Evolutionary conservation across 2,329 filamentous ascomycete genomes (phyloP).

Genomic region (Phyllosticta citribraziliensis): DNA sequence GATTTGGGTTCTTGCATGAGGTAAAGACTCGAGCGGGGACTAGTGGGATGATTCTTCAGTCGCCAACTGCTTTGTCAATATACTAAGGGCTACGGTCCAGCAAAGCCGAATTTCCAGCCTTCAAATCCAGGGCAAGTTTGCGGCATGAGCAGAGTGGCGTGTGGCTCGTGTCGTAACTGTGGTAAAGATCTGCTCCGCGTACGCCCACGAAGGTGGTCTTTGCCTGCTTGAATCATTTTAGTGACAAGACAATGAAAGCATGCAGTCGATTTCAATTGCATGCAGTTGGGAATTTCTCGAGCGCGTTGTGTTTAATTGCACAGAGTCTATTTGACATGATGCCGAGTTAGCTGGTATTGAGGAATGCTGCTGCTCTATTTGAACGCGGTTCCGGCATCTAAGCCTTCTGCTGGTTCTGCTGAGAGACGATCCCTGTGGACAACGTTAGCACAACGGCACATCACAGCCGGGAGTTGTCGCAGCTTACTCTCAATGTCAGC

Average conservation of each 20-base stretch:
- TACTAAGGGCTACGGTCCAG: too few species aligned
- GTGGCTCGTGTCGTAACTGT: too few species aligned
- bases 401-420: slow-evolving; percentile 27
- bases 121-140: too few species aligned
- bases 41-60: too few species aligned
- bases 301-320: slow-evolving; percentile 22
- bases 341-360: slow-evolving; percentile 15
- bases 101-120: too few species aligned
- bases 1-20: too few species aligned
- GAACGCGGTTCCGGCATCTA: slow-evolving; percentile 10
- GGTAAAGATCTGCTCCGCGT: too few species aligned
- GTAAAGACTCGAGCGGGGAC: too few species aligned
- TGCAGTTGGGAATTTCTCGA: slow-evolving; percentile 3
- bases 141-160: too few species aligned
- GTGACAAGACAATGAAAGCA: neutral
- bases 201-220: neutral
- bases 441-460: neutral
- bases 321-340: slow-evolving; percentile 31
- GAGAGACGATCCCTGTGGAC: slow-evolving; percentile 26
- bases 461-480: neutral
- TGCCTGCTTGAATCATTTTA: neutral
- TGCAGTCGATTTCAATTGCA: neutral
- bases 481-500: slow-evolving; percentile 86
- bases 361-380: slow-evolving; percentile 17
- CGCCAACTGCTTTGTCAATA: too few species aligned